Base-by-base conservation (phyloP, 805 yeast species). In the Barnettozyma vustinii region DNA sequence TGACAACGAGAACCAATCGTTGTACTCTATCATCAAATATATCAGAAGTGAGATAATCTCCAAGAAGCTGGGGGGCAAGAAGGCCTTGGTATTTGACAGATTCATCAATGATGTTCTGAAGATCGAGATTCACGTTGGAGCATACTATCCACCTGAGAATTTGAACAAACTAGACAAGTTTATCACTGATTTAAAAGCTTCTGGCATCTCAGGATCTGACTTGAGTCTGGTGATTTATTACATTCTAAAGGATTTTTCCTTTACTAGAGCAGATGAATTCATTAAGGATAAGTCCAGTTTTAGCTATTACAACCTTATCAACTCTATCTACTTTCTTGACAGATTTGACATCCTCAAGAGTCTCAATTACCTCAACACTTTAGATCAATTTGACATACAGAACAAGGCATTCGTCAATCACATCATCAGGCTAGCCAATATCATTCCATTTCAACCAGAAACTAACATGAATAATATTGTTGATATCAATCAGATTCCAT, bases 91-190 rank as follows among this genome's bases (percentile, higher is more conserved):
- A 18, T 37, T 61, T 15, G 65, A 61, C 42, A 42, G 39, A 18
- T 56, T 53, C 13, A 49, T 61, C 15, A 46, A 40, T 16, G 62
- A 58, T 9, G 43, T 61, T 3, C 42, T 56, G 20, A 51, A 50
- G 3, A 15, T 41, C 2, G 40, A 49, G 1, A 37, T 60, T 1
- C 40, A 54, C 16, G 44, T 56, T 9, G 49, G 45, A 37, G 7
- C 44, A 0, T 50, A 40, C 20, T 61, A 61, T 30, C 65, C 65
- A 9, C 65, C 65, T 1, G 56, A 55, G 45, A 56, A 57, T 33
- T 13, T 47, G 20, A 42, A 49, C 15, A 60, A 56, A 37, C 21
- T 61, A 32, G 53, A 46, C 26, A 26, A 18, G 26, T 49, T 61
- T 21, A 27, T 61, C 2, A 21, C 49, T 1, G 47, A 43, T 9